Evolutionary conservation across 1,284 basidiomycete species (phyloP).

Genomic region (Leccinum proximum): DNA sequence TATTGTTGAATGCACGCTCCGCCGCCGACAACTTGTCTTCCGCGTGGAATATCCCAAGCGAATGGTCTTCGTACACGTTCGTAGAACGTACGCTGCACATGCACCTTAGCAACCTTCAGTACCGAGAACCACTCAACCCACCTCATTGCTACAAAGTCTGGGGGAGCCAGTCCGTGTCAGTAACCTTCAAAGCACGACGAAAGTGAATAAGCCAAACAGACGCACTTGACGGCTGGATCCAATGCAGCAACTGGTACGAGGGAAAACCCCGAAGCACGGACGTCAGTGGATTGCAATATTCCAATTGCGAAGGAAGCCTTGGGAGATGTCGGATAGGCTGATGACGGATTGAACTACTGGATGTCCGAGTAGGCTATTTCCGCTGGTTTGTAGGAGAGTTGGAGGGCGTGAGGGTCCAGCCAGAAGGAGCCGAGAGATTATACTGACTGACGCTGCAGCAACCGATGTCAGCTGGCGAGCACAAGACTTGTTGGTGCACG

Average conservation of each 20-base stretch:
- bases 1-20: conserved; percentile 44
- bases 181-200: conserved; percentile 3
- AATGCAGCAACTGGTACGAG: conserved; percentile 71
- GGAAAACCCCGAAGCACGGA: conserved; percentile 87
- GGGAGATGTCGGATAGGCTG: too few species aligned
- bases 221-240: conserved; percentile 84
- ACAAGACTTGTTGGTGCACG: too few species aligned
- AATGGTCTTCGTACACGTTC: conserved; percentile 95
- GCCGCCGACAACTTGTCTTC: conserved; percentile 45
- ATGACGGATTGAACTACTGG: too few species aligned
- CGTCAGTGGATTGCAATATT: conserved; percentile 73
- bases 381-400: too few species aligned
- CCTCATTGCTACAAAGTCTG: conserved; percentile 75
- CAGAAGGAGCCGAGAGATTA: too few species aligned
- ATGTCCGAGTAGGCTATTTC: too few species aligned
- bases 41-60: conserved; percentile 71
- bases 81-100: conserved; percentile 83
- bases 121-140: conserved; percentile 21
- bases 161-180: conserved; percentile 16
- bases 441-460: too few species aligned
- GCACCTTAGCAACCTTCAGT: background rate
- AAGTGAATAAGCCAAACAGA: background rate
- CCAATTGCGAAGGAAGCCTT: conserved; percentile 47
- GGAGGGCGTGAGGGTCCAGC: too few species aligned
- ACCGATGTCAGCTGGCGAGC: too few species aligned